Evolutionary conservation across 352 stramenopile genomes (phyloP).

Genomic region (Phytophthora hibernalis): DNA sequence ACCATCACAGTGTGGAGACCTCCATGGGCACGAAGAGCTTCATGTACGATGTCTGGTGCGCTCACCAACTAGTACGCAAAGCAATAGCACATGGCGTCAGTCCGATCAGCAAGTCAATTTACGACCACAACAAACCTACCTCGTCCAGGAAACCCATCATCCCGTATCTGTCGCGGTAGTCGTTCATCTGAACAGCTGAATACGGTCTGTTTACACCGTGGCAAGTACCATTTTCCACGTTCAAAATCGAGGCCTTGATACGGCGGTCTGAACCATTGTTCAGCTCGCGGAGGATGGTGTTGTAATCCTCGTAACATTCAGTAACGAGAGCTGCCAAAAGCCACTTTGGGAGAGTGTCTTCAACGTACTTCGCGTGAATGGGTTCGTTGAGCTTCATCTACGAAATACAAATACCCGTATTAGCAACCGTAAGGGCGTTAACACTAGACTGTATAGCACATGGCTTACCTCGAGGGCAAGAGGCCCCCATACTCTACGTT

Average conservation of each 20-base stretch:
- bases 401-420: neutral
- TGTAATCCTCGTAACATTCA: slow-evolving; percentile 86
- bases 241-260: slow-evolving; percentile 76
- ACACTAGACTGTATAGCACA: neutral
- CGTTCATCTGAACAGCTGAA: slow-evolving; percentile 57
- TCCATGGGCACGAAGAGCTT: slow-evolving; percentile 71
- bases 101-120: neutral
- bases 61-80: slow-evolving; percentile 61
- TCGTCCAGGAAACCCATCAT: slow-evolving; percentile 85
- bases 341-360: slow-evolving; percentile 86
- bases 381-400: slow-evolving; percentile 83
- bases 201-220: slow-evolving; percentile 67
- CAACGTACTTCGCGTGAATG: slow-evolving; percentile 85
- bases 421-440: neutral
- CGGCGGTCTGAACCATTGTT: slow-evolving; percentile 56
- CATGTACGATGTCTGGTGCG: slow-evolving; percentile 83
- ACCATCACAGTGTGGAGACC: slow-evolving; percentile 85
- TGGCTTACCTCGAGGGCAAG: slow-evolving; percentile 72
- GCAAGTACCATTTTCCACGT: slow-evolving; percentile 66
- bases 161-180: slow-evolving; percentile 59
- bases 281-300: slow-evolving; percentile 75
- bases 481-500: slow-evolving; percentile 84
- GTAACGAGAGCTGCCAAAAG: slow-evolving; percentile 76
- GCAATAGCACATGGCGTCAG: slow-evolving; percentile 8
- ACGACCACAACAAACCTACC: slow-evolving; percentile 34